Percentiles rank a stretch among this genome's conserved stretches.
phyloP scores from a whole-genome alignment of 2,329 filamentous ascomycete species.

The Aspergillus sp. region DNA sequence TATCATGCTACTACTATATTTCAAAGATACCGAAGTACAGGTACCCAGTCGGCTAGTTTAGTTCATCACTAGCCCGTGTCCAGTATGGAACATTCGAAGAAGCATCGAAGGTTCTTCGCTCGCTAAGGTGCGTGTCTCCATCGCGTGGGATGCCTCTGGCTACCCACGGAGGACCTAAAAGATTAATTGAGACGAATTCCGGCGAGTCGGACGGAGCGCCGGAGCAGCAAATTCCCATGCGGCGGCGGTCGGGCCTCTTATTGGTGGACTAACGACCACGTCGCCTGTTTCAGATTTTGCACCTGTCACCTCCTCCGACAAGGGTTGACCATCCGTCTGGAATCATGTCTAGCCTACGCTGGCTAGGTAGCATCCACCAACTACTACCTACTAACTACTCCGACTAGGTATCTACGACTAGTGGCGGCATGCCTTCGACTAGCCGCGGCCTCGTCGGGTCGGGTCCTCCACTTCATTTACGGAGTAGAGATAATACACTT shows the following conservation, averaged over 20 bases:
- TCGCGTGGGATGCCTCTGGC: neutral
- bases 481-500: too few relatives aligned
- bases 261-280: conserved; percentile 13
- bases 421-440: neutral
- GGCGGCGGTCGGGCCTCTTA: too few relatives aligned
- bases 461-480: neutral
- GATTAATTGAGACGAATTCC: too few relatives aligned
- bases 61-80: too few relatives aligned
- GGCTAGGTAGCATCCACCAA: too few relatives aligned
- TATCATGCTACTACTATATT: neutral
- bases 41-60: too few relatives aligned
- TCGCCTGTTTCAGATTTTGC: conserved; percentile 22
- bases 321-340: neutral
- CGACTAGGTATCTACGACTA: neutral
- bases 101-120: conserved; percentile 1
- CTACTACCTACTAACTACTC: too few relatives aligned
- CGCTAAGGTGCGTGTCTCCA: neutral
- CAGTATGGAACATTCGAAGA: conserved; percentile 11
- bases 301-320: conserved; percentile 2
- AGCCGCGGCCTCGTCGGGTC: neutral
- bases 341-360: too few relatives aligned
- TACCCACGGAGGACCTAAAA: too few relatives aligned
- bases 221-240: too few relatives aligned
- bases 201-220: neutral
- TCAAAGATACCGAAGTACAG: too few relatives aligned